Conservation (phyloP, 2,329 filamentous ascomycete species). For the Thermomyces lanuginosus region DNA sequence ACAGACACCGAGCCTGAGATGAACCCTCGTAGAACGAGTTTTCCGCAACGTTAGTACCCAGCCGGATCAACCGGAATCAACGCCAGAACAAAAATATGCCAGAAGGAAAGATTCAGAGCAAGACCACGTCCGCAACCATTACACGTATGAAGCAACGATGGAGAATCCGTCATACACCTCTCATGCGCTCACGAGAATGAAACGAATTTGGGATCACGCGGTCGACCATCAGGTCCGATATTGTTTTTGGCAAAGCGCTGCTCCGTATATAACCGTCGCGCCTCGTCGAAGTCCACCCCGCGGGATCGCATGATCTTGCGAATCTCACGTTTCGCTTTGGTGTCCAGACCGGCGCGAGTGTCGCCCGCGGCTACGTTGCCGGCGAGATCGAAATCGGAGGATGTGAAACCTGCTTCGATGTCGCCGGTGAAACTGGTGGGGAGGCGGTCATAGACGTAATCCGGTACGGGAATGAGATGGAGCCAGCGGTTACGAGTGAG, state of each 20-base stretch:
- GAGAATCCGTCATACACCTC: no score
- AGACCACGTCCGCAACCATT: no score
- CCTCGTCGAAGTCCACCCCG: slow-evolving; percentile 76
- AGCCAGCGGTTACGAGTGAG: slow-evolving; percentile 66
- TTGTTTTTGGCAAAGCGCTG: slow-evolving; percentile 71
- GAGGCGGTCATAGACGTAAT: slow-evolving; percentile 60
- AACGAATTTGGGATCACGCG: slow-evolving; percentile 86
- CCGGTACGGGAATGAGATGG: slow-evolving; percentile 47
- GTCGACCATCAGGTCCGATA: slow-evolving; percentile 74
- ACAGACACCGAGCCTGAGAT: no score
- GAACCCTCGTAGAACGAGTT: no score
- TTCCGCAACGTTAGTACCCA: no score
- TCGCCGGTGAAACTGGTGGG: slow-evolving; percentile 66
- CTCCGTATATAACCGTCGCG: slow-evolving; percentile 71
- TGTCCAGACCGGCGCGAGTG: slow-evolving; percentile 62
- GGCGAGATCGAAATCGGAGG: slow-evolving; percentile 64
- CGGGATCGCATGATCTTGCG: slow-evolving; percentile 79
- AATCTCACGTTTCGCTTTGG: slow-evolving; percentile 63
- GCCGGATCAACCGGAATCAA: no score
- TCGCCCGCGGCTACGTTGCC: slow-evolving; percentile 70
- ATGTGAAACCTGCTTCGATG: slow-evolving; percentile 73
- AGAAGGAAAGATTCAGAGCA: no score
- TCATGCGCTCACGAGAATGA: slow-evolving; percentile 52
- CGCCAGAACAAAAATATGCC: no score
- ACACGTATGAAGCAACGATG: no score